These are phyloP conservation scores for Scopulariopsis brevicaulis DNA, from an alignment of 2,329 filamentous ascomycete species.

Conservation along the genomic window DNA sequence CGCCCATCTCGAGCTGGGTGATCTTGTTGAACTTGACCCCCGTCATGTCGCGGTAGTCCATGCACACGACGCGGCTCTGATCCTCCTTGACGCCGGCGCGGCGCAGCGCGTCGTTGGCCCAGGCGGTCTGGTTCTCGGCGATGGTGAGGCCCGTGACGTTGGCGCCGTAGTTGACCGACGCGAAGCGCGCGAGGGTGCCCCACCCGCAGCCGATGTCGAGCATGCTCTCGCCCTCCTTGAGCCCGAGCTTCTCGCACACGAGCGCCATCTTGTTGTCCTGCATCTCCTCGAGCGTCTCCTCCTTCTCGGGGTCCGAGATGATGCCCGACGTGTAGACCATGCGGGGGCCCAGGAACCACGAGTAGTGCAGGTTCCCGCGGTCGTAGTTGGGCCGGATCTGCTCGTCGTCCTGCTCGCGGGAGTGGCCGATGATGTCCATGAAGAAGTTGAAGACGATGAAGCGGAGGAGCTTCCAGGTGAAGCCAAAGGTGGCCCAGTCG, in stretches of 20 bases:
- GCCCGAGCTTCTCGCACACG: constrained; percentile 89
- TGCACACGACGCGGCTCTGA: constrained; percentile 87
- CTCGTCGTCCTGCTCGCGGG: constrained; percentile 89
- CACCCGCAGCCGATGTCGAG: constrained; percentile 97
- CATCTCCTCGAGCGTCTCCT: constrained; percentile 87
- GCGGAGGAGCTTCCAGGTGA: constrained; percentile 76
- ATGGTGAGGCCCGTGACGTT: constrained; percentile 84
- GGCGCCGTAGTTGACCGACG: constrained; percentile 83
- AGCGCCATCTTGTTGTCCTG: constrained; percentile 96
- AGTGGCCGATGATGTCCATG: constrained; percentile 86
- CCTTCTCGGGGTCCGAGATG: constrained; percentile 75
- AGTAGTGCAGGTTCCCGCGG: constrained; percentile 95
- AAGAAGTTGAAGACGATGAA: constrained; percentile 82
- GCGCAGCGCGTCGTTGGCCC: constrained; percentile 85
- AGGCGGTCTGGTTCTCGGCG: constrained; percentile 90
- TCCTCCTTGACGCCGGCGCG: constrained; percentile 71
- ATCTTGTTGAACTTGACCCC: constrained; percentile 85
- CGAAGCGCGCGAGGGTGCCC: constrained; percentile 92
- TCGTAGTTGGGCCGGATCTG: constrained; percentile 98
- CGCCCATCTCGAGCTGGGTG: constrained; percentile 95
- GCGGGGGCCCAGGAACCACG: constrained; percentile 93
- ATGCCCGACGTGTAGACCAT: constrained; percentile 98
- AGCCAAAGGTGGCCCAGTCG: constrained; percentile 92
- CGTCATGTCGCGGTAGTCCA: constrained; percentile 94
- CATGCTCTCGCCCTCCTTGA: constrained; percentile 70